Percentiles rank a stretch among this genome's conserved stretches.
Conservation (phyloP, 164 flowering plant genomes). For the Vitis amurensis region DNA sequence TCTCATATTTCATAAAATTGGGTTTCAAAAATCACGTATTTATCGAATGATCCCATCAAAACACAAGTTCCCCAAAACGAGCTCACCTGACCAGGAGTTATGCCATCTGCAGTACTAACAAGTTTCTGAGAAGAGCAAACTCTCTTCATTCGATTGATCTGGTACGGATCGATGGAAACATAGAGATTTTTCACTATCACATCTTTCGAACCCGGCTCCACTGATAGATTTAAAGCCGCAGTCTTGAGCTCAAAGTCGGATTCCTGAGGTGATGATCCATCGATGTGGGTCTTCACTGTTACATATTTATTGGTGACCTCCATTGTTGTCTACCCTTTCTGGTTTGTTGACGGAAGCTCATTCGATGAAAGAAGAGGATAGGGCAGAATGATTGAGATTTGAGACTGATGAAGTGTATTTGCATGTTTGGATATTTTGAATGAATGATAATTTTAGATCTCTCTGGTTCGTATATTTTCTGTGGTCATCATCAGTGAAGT, state of each 20-base stretch:
- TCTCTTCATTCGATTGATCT: constrained; percentile 69
- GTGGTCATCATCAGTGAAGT: too few species aligned
- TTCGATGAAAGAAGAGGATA: too few species aligned
- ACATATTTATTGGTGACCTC: constrained; percentile 53
- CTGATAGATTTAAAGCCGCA: constrained; percentile 14
- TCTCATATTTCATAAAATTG: too few species aligned
- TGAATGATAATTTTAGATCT: too few species aligned
- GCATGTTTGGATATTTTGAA: too few species aligned
- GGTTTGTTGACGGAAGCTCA: too few species aligned
- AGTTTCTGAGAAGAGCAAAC: constrained; percentile 45
- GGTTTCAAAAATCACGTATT: too few species aligned
- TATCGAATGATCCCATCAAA: too few species aligned
- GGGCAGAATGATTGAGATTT: too few species aligned
- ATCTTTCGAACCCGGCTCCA: constrained; percentile 29
- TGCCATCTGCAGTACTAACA: constrained; percentile 14
- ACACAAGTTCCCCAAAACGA: too few species aligned
- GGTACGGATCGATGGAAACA: constrained; percentile 78
- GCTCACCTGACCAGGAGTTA: constrained; percentile 53
- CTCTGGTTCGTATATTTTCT: too few species aligned
- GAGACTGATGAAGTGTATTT: too few species aligned
- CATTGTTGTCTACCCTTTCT: constrained; percentile 15
- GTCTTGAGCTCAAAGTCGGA: constrained; percentile 53
- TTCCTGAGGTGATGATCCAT: constrained; percentile 43
- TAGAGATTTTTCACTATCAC: constrained; percentile 63
- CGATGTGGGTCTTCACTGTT: constrained; percentile 37